These are phyloP conservation scores for Xerocomus nothofagi DNA, from an alignment of 1,284 basidiomycete genomes.

Conservation along the genomic window DNA sequence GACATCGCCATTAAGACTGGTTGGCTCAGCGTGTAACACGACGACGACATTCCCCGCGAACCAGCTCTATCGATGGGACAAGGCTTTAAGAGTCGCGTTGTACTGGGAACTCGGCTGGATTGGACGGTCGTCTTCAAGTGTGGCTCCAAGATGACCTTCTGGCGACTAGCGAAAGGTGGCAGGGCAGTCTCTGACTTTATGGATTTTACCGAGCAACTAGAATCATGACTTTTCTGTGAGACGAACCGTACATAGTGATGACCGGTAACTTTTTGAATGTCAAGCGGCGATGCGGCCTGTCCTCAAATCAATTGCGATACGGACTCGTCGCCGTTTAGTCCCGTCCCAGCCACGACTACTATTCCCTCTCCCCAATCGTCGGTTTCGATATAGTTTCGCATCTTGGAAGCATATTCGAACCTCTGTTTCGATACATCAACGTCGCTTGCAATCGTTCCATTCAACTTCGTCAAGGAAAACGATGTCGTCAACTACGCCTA, in stretches of 20 bases:
- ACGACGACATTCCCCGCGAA: conserved; percentile 10
- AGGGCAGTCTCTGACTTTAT: conserved; percentile 12
- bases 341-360: not conserved
- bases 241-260: not conserved
- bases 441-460: conserved; percentile 13
- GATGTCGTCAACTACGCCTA: conserved; percentile 30
- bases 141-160: conserved; percentile 9
- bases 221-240: not conserved
- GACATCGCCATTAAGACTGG: conserved; percentile 18
- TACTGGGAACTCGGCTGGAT: conserved; percentile 17
- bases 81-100: conserved; percentile 9
- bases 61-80: conserved; percentile 9
- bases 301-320: conserved; percentile 2
- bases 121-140: too few species aligned
- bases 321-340: not conserved
- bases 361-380: not conserved
- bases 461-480: conserved; percentile 15
- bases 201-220: not conserved
- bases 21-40: conserved; percentile 15
- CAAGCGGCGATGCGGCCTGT: conserved; percentile 12
- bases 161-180: conserved; percentile 8
- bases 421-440: conserved; percentile 2
- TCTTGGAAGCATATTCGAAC: not conserved
- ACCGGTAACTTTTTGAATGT: not conserved
- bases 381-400: not conserved